Percentiles rank a stretch among this genome's conserved stretches.
Evolutionary conservation across 2,329 filamentous ascomycete genomes (phyloP).

Genomic region (Zymoseptoria brevis): DNA sequence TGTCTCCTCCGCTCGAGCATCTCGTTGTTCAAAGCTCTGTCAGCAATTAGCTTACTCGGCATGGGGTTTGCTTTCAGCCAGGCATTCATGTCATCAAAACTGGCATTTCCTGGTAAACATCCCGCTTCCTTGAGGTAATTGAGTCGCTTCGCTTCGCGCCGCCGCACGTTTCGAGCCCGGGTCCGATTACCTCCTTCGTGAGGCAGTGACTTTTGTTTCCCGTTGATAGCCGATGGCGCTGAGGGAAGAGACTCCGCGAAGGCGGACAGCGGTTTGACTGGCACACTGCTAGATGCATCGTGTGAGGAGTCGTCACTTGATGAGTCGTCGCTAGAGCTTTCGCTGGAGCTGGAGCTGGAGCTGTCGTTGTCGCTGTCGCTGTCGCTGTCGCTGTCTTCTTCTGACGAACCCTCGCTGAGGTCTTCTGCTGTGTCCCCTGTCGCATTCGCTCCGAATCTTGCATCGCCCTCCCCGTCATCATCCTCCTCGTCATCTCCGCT

Average conservation of each 20-base stretch:
- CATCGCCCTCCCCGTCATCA: constrained; percentile 1
- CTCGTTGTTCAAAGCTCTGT: not conserved
- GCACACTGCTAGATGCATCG: constrained; percentile 1
- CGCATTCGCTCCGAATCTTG: not conserved
- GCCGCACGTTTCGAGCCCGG: constrained; percentile 48
- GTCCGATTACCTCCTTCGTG: constrained; percentile 45
- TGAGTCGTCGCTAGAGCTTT: constrained; percentile 7
- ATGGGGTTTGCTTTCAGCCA: constrained; percentile 4
- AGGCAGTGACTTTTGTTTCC: constrained; percentile 20
- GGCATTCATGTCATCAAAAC: constrained; percentile 40
- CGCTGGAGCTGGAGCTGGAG: constrained; percentile 7
- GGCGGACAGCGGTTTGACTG: not conserved
- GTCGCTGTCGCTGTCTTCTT: constrained; percentile 6
- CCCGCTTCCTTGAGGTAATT: constrained; percentile 47
- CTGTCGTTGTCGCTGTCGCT: constrained; percentile 17
- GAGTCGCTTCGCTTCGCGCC: constrained; percentile 43
- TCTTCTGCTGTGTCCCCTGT: constrained; percentile 6
- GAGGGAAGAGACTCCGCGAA: not conserved
- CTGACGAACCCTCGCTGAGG: constrained; percentile 6
- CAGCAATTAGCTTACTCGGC: not conserved
- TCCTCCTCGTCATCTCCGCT: not conserved
- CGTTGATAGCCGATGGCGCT: not conserved
- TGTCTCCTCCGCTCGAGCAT: constrained; percentile 1
- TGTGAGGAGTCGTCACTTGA: constrained; percentile 7
- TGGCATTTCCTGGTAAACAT: constrained; percentile 44